phyloP scores from a whole-genome alignment of 345 rosid genomes.

The Acer campestre region DNA sequence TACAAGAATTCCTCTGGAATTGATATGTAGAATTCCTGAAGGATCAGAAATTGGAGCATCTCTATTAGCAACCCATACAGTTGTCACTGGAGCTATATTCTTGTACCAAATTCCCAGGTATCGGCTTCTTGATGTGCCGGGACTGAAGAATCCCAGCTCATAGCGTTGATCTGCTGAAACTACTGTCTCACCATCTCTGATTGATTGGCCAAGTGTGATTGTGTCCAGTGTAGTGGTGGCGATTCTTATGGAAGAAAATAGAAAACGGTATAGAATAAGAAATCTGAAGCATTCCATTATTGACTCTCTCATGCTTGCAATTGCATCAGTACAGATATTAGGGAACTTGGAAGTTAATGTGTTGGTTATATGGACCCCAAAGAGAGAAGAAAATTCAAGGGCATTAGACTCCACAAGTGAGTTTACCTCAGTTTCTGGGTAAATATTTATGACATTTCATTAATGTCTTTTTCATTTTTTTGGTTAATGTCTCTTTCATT shows the following conservation, averaged over 20 bases:
- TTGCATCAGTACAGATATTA: background rate
- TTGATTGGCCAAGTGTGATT: background rate
- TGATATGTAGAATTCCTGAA: background rate
- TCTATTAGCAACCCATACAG: background rate
- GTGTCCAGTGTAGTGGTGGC: background rate
- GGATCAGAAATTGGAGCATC: background rate
- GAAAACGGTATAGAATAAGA: background rate
- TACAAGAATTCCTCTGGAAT: background rate
- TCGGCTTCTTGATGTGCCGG: conserved; percentile 3
- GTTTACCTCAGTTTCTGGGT: no score
- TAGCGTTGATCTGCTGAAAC: conserved; percentile 1
- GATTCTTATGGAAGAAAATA: background rate
- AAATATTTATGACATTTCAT: no score
- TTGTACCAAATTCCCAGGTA: conserved; percentile 23
- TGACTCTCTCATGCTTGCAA: background rate
- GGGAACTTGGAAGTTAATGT: no score
- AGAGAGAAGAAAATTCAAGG: no score
- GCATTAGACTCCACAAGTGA: no score
- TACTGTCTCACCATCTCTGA: conserved; percentile 8
- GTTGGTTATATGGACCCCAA: no score
- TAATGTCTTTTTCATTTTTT: no score
- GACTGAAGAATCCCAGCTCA: background rate
- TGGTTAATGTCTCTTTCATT: no score
- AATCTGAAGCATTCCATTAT: background rate
- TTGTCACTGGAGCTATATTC: background rate